These are phyloP conservation scores for Tricholoma bakamatsutake DNA, from an alignment of 768 basidiomycete genomes.

Conservation along the genomic window DNA sequence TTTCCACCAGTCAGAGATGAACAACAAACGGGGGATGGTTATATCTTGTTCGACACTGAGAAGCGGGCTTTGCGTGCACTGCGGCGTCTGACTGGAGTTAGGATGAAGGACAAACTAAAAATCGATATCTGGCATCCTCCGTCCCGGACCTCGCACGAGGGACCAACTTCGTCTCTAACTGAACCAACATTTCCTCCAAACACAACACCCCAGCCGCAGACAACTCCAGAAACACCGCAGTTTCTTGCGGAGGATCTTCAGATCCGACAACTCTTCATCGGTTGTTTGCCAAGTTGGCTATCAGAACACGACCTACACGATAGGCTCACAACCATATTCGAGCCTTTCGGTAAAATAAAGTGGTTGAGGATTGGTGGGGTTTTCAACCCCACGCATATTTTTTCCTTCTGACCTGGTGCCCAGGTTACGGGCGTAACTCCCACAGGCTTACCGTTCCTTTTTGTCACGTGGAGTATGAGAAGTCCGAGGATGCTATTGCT, in stretches of 20 bases:
- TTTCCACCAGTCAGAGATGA: background rate
- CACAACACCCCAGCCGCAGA: background rate
- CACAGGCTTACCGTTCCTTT: background rate
- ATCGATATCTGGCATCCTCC: background rate
- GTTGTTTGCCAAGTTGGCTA: background rate
- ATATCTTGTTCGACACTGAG: background rate
- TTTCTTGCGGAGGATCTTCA: background rate
- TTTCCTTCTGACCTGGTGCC: background rate
- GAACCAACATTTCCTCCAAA: background rate
- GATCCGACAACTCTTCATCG: background rate
- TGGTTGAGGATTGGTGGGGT: background rate
- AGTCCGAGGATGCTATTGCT: background rate
- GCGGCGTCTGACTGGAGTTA: background rate
- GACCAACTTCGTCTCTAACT: background rate
- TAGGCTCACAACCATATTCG: background rate
- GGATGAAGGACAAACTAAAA: background rate
- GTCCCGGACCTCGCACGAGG: background rate
- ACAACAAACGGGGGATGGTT: background rate
- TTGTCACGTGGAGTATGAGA: background rate
- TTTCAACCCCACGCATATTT: background rate
- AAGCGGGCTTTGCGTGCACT: background rate
- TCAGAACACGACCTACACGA: background rate
- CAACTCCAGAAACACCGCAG: background rate
- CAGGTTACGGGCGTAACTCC: background rate
- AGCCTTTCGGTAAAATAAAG: background rate